Base-by-base conservation (phyloP, 208 protist genomes). In the Vickermania spadyakhi region DNA sequence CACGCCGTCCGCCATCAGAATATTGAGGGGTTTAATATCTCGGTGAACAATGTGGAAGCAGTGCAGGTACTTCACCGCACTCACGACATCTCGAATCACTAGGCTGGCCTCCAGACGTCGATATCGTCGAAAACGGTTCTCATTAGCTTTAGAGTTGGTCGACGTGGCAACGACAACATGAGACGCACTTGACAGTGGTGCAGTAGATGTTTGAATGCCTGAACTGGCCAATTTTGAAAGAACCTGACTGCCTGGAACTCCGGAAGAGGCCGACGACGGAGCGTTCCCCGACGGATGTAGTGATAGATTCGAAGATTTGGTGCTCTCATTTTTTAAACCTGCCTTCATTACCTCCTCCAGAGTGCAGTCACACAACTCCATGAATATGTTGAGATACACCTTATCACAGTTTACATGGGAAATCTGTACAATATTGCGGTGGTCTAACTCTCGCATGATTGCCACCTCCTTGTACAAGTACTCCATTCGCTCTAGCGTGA, bases 11-110 rank as follows among this genome's bases (percentile, higher is more conserved):
- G 62, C 49, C 58, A 93, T 89, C 31, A 93, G 68, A 31, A 93
- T 84, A 62, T 93, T 93, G 29, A 72, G 70, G 0, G 86, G 82
- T 55, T 93, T 93, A 58, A 93, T 81, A 56, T 93, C 86, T 7
- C 86, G 86, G 58, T 93, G 86, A 27, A 89, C 73, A 68, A 91
- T 81, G 58, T 70, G 72, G 60, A 73, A 69, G 31, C 66, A 51
- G 58, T 93, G 82, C 45, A 93, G 67, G 58, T 91, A 86, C 28
- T 56, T 56, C n/a, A 93, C 56, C 11, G 68, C 86, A 45, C 65
- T 80, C 29, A 72, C 65, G 60, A 93, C 79, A 18, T 45, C 36
- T 67, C 82, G 79, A 36, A 88, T 62, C 26, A 93, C 77, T 58
- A 86, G 70, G 2, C 84, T 27, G 7, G 26, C 21, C 5, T 55